Evolutionary conservation across 495 filamentous ascomycete species (phyloP), one percentile per base, ranked within the genome.

Genomic region (Xylaria scruposa): DNA sequence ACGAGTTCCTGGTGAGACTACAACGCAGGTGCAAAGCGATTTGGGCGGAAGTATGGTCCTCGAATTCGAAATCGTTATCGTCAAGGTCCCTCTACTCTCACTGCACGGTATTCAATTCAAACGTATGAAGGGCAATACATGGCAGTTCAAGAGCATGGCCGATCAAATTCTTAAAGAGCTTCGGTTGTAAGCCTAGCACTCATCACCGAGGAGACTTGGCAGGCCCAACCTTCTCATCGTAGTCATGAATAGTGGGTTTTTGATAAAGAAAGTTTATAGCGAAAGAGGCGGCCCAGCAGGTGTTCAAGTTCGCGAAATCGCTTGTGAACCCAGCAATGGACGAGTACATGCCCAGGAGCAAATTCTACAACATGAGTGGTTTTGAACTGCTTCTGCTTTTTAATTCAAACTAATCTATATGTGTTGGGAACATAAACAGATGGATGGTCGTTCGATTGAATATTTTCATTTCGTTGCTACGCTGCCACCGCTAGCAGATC

Each of bases 21-120:
- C 89, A 4, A 97, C 93, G 15, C 92, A 93, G 66, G 93, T 97
- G 8, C 93, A 97, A 77, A 94, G 89, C 73, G 94, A 97, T 73
- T 84, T 95, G 24, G 94, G 94, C 3, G 90, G 88, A 44, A 93
- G 88, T 73, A 87, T 97, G 85, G 86, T 92, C 51, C 83, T 99
- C 47, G 88, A 91, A 70, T 99, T 99, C 76, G 96, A 99, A 78
- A 97, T 99, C 67, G 88, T 98, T 73, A 94, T 99, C 71, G 96
- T 99, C 72, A 99, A 99, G 84, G 94, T 99, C 42, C 96, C 96
- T 33, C 83, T 99, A 62, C 91, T 99, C 74, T 93, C 91, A 26
- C 81, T 99, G 71, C 95, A 98, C 76, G 96, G 96, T 53, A 93
- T 99, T 62, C 96, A 99, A 81, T 99, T 99, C 85, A 99, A 99